Base-by-base conservation (phyloP, 2,329 filamentous ascomycete species). In the Cordyceps cicadae region DNA sequence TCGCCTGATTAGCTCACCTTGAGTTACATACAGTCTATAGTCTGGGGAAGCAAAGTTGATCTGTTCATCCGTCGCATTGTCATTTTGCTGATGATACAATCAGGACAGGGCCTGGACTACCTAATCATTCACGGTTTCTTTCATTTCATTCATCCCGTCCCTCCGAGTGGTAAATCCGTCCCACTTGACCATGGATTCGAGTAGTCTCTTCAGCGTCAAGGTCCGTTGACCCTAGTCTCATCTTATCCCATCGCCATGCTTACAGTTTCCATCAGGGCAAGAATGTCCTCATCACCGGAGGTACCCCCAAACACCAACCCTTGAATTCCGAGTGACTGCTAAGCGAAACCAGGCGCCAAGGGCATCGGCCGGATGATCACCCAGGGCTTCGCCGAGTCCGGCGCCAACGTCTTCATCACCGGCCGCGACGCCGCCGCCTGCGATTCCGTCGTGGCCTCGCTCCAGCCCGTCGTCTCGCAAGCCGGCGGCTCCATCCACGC, bases 361-460 rank as follows among this genome's bases (percentile, higher is more conserved):
- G 85, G 85, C 64, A 83, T 88, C 64, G 86, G 86, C 17, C 81
- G 81, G 62, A 88, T 88, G 85, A 88, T 88, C 64, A 81, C 83
- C 37, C 77, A 84, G 61, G 86, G 84, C 61, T 87, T 86, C 72
- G 78, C 87, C n/a, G 70, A 76, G 61, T 87, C 86, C 71, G 84
- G 85, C 61, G 81, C 81, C 43, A 82, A 76, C 55, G 85, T 88
- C 17, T 88, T 87, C 77, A 83, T 88, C 63, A 83, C 84, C 6
- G 87, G 84, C 6, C 80, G 86, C 66, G 84, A 87, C 70, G 81
- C 77, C 24, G 74, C 77, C 55, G 80, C 83, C 43, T 87, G 85
- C 72, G 76, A 79, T 37, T 63, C 77, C 58, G 80, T 83, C 1
- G 84, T 80, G 56, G 70, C 76, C n/a, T 79, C 84, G 66, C 76